A percentile compares a stretch with the other conserved stretches of the same genome.
phyloP scores from a whole-genome alignment of 768 basidiomycete genomes.

The Mycena vitilis region DNA sequence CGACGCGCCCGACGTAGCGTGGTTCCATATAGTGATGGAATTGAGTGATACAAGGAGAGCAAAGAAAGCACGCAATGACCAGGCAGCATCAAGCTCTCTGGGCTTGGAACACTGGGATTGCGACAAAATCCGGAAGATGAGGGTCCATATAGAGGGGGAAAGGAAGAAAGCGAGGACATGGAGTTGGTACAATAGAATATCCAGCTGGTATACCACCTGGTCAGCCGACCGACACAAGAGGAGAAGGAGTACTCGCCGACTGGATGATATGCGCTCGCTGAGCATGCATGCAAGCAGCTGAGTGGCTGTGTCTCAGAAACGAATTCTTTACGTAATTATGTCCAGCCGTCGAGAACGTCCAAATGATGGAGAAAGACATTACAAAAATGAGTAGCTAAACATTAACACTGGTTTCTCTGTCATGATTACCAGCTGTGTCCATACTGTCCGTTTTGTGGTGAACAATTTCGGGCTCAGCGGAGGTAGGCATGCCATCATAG shows the following conservation, averaged over 20 bases:
- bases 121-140: constrained; percentile 63
- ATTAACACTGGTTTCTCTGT: background rate
- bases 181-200: constrained; percentile 77
- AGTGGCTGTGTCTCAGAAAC: too few relatives aligned
- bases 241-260: constrained; percentile 58
- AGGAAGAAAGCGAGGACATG: constrained; percentile 83
- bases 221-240: constrained; percentile 28
- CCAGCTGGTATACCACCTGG: constrained; percentile 60
- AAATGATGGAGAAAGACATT: too few relatives aligned
- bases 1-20: constrained; percentile 61
- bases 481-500: constrained; percentile 29
- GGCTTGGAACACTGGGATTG: constrained; percentile 78
- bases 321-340: too few relatives aligned
- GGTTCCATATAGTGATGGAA: constrained; percentile 68
- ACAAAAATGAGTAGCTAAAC: too few relatives aligned
- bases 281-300: constrained; percentile 46
- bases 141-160: constrained; percentile 72
- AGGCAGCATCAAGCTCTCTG: constrained; percentile 70
- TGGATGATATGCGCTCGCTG: constrained; percentile 79
- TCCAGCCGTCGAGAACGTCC: too few relatives aligned
- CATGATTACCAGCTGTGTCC: background rate
- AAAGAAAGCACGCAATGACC: constrained; percentile 79
- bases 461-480: constrained; percentile 11
- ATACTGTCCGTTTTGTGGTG: background rate
- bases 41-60: constrained; percentile 69